Evolutionary conservation across 495 filamentous ascomycete genomes (phyloP).

Genomic region (Hypomontagnella submonticulosa): DNA sequence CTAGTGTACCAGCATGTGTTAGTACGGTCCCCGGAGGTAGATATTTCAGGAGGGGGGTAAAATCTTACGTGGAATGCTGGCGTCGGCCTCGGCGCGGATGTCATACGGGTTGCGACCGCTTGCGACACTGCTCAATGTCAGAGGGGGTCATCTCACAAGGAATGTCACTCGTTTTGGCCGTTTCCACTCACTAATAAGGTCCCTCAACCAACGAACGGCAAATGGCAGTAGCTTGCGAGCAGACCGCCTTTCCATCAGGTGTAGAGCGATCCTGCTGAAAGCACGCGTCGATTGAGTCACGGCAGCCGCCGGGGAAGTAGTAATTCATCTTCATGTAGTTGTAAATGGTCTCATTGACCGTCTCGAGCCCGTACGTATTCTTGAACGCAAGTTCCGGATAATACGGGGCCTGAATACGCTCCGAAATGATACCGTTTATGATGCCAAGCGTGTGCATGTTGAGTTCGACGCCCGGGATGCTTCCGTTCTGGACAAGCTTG

Average conservation of each 20-base stretch:
- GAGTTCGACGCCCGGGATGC: slow-evolving; percentile 59
- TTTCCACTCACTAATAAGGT: slow-evolving; percentile 55
- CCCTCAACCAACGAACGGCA: slow-evolving; percentile 58
- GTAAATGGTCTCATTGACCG: slow-evolving; percentile 62
- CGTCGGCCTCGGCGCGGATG: slow-evolving; percentile 60
- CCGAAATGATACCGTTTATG: slow-evolving; percentile 79
- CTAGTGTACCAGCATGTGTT: too few relatives aligned
- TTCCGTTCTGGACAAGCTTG: slow-evolving; percentile 56
- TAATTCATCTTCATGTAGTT: slow-evolving; percentile 57
- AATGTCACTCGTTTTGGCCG: background rate
- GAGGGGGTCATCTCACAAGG: too few relatives aligned
- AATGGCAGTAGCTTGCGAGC: slow-evolving; percentile 58
- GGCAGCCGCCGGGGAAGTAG: slow-evolving; percentile 56
- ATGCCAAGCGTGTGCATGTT: slow-evolving; percentile 66
- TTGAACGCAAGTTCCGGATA: slow-evolving; percentile 74
- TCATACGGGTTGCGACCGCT: slow-evolving; percentile 63
- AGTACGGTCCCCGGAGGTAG: too few relatives aligned
- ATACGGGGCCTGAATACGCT: slow-evolving; percentile 68
- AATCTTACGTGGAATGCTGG: slow-evolving; percentile 56
- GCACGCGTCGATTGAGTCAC: slow-evolving; percentile 58
- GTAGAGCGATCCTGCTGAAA: slow-evolving; percentile 49
- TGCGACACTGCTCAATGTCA: slow-evolving; percentile 36
- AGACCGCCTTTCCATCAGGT: slow-evolving; percentile 48
- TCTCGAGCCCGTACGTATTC: slow-evolving; percentile 78
- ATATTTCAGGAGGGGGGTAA: too few relatives aligned